A percentile compares a stretch with the other conserved stretches of the same genome.
Conservation (phyloP, 352 stramenopile genomes). For the Phytopythium litorale region DNA sequence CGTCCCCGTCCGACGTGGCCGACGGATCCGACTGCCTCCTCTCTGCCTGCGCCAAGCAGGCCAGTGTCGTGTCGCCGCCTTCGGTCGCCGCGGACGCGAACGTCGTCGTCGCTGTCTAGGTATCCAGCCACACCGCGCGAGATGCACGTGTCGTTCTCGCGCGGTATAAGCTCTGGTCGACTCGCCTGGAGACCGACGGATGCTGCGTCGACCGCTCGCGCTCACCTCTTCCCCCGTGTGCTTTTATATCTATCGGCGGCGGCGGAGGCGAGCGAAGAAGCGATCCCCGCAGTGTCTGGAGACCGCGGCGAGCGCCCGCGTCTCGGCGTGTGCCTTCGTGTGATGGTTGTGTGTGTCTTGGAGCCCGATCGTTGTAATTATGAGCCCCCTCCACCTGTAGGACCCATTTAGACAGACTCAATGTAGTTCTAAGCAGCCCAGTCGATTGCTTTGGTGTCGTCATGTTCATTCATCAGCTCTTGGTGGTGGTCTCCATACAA, state of each 20-base stretch:
- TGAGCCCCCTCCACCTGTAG: slow-evolving; percentile 6
- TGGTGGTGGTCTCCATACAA: neutral
- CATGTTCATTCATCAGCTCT: neutral
- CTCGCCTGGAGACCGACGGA: neutral
- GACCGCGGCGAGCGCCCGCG: neutral
- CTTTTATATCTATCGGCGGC: slow-evolving; percentile 6
- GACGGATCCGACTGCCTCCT: slow-evolving; percentile 42
- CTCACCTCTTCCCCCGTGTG: neutral
- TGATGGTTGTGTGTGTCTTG: neutral
- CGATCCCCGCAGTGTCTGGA: neutral
- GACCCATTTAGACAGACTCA: slow-evolving; percentile 1
- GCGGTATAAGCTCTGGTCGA: neutral
- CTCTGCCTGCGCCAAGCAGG: slow-evolving; percentile 20
- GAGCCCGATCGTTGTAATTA: slow-evolving; percentile 3
- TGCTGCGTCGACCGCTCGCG: neutral
- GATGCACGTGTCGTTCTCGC: neutral
- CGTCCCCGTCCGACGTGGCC: slow-evolving; percentile 65
- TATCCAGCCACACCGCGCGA: neutral
- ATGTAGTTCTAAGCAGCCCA: neutral
- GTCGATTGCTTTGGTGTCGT: neutral
- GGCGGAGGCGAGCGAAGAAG: neutral
- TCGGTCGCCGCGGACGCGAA: neutral
- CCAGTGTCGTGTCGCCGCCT: neutral
- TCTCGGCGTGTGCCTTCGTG: neutral
- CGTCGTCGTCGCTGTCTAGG: slow-evolving; percentile 6